Base-by-base conservation (phyloP, 2,329 filamentous ascomycete species). In the Thermothelomyces thermophilus region DNA sequence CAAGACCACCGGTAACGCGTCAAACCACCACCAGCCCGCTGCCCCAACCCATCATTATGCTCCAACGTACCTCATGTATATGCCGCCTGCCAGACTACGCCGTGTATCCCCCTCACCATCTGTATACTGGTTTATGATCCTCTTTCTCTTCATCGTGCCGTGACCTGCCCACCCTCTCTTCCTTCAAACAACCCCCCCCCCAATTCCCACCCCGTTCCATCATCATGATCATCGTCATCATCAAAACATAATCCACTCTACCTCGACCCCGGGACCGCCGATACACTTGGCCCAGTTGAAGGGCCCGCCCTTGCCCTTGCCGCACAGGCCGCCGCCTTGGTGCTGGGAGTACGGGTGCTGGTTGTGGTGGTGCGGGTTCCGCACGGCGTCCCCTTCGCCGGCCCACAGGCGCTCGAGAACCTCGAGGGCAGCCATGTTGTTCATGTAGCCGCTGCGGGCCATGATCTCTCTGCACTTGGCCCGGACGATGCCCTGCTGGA, bases 401-500 rank as follows among this genome's bases (percentile, higher is more conserved):
- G 74, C 73, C 90, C 91, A 96, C 14, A 95, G 77, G 60, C 83
- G 82, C 72, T 96, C 90, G 36, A 96, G 70, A 3, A 95, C 82
- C 61, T 93, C 87, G 22, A 96, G 75, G 7, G 87, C 89, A 6
- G 86, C 86, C 35, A 94, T 76, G 64, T 95, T 96, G 69, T 95
- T 96, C 74, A 90, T 87, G 69, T 96, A 96, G 1, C 90, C 90
- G 47, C 86, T 91, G 57, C 91, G 86, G 26, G 82, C 80, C 74
- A 91, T 90, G 57, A 96, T 91, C 63, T 91, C 89, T 39, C 83
- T 76, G 69, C 89, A 95, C 59, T 90, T 84, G 57, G 81, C 76
- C 46, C 90, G 82, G 46, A 96, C 85, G 51, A 90, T 80, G 50
- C 80, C 79, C 56, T 90, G 86, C 62, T 95, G 87, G 44, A 83